Base-by-base conservation (phyloP, 306 rosid species). In the Cicer cuneatum region DNA sequence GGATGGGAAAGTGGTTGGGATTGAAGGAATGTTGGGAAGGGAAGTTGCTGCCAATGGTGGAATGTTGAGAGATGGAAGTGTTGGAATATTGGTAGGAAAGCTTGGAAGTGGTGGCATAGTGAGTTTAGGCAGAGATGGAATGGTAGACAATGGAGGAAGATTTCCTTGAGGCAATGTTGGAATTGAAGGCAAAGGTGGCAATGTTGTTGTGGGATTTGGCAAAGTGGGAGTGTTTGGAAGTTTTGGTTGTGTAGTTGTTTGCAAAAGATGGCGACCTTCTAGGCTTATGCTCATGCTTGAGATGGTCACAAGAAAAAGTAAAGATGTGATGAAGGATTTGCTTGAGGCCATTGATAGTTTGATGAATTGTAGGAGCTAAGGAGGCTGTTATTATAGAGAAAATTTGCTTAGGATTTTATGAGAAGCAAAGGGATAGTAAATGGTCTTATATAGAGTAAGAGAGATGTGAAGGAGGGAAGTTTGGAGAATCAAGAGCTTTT, bases 241-340 rank as follows among this genome's bases (percentile, higher is more conserved):
- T 37, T 66, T 76, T 56, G 85, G 81, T 38, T 69, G 76, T 35
- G 73, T 11, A 13, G 42, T 82, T 42, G 77, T 74, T 40, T 78
- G 83, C 29, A 83, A 62, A 9, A 83, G 78, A 19, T 67, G 38
- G n/a, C 83, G 78, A 56, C 63, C 74, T 33, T 21, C 86, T 18
- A 65, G 8, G 52, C 64, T 41, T 10, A 40, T 13, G 46, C 40
- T 54, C 69, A 66, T 60, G 84, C 69, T 75, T 66, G 83, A 79
- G 4, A 80, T 60, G 8, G 35, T 10, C 39, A 80, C 60, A 47
- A 52, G 42, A 37, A 80, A 1, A 41, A 83, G 61, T 40, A 83
- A 18, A 43, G 69, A 46, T 11, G 53, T 9, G 47, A 66, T 43
- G 48, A 75, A 71, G 8, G 76, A 49, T 43, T 74, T 74, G 12